phyloP scores from a whole-genome alignment of 73 alveolate genomes.

The Paramecium sonneborni region DNA sequence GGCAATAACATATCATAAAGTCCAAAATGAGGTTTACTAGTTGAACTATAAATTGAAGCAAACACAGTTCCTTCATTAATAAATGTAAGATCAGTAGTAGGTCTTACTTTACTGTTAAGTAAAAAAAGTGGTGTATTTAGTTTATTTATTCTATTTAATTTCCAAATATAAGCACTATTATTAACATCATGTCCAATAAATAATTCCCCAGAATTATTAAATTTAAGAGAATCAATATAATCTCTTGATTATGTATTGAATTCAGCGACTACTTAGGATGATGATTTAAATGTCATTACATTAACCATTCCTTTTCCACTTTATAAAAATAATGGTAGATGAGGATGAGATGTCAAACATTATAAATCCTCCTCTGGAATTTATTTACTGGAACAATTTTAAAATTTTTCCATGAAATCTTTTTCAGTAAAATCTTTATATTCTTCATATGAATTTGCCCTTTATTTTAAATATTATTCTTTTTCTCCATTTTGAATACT shows the following conservation, averaged over 20 bases:
- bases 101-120: slow-evolving; percentile 1
- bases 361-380: slow-evolving; percentile 14
- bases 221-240: slow-evolving; percentile 10
- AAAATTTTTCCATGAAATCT: slow-evolving; percentile 25
- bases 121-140: background rate
- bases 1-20: slow-evolving; percentile 39
- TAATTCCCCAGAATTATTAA: slow-evolving; percentile 37
- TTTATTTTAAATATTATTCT: background rate
- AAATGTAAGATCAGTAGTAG: slow-evolving; percentile 25
- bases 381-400: background rate
- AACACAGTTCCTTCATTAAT: slow-evolving; percentile 44
- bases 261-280: background rate
- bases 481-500: background rate
- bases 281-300: background rate
- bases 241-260: background rate
- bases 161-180: slow-evolving; percentile 46
- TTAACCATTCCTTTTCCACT: slow-evolving; percentile 37
- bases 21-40: slow-evolving; percentile 28
- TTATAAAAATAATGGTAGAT: background rate
- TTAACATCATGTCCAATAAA: slow-evolving; percentile 37
- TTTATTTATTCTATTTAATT: background rate
- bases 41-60: slow-evolving; percentile 29
- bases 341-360: slow-evolving; percentile 33
- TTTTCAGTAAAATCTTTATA: slow-evolving; percentile 12
- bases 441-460: slow-evolving; percentile 14